Conservation (phyloP, 139 green algal genomes). For the Chloropicon primus region DNA sequence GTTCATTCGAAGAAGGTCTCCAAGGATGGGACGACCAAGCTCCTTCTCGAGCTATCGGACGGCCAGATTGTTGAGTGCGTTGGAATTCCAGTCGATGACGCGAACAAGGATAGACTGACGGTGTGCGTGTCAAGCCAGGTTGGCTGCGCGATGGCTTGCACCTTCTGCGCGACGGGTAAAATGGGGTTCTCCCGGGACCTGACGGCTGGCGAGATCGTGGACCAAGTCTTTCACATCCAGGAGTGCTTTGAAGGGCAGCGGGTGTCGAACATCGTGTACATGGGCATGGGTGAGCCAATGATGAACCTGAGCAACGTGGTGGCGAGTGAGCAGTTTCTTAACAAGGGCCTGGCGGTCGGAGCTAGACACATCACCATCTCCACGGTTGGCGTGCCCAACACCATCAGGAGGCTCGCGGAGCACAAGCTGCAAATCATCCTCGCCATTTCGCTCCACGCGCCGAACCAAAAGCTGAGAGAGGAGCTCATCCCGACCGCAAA, state of each 20-base stretch:
- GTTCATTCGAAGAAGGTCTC: conserved; percentile 6
- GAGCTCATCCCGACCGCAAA: conserved; percentile 41
- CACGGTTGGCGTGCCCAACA: conserved; percentile 83
- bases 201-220: conserved; percentile 77
- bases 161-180: conserved; percentile 96
- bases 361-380: conserved; percentile 82
- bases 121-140: conserved; percentile 93
- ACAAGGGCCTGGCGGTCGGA: conserved; percentile 73
- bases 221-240: conserved; percentile 68
- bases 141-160: conserved; percentile 92
- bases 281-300: conserved; percentile 91
- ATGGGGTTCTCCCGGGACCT: conserved; percentile 91
- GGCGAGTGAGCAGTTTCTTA: conserved; percentile 47
- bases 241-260: conserved; percentile 44
- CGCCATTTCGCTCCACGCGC: conserved; percentile 70
- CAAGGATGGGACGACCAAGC: conserved; percentile 72
- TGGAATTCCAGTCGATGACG: conserved; percentile 54
- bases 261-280: conserved; percentile 85
- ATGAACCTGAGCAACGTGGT: conserved; percentile 77
- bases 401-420: conserved; percentile 47
- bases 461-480: conserved; percentile 60
- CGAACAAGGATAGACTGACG: conserved; percentile 56
- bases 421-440: conserved; percentile 49
- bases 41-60: conserved; percentile 82
- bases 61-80: conserved; percentile 79